These are phyloP conservation scores for Amanita jacksonii DNA, from an alignment of 768 basidiomycete genomes.

Conservation along the genomic window DNA sequence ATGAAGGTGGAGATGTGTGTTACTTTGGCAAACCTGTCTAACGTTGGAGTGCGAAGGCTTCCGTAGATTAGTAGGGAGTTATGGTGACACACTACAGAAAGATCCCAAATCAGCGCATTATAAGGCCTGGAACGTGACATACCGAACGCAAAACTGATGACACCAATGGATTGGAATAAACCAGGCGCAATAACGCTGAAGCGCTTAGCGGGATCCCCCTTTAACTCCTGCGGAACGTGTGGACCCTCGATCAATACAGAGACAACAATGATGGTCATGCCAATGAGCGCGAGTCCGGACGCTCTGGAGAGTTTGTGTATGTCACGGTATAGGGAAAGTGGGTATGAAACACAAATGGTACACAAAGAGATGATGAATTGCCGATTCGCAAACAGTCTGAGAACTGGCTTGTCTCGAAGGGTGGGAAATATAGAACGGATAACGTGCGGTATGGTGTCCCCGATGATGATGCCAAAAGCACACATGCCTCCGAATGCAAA, in stretches of 20 bases:
- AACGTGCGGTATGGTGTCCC: constrained; percentile 95
- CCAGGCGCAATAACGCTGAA: constrained; percentile 73
- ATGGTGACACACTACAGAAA: constrained; percentile 82
- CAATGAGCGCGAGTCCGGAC: constrained; percentile 79
- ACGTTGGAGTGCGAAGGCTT: constrained; percentile 82
- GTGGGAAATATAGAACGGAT: constrained; percentile 78
- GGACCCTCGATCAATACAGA: constrained; percentile 81
- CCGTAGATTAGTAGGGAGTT: constrained; percentile 97
- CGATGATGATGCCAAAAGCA: constrained; percentile 96
- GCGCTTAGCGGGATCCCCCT: constrained; percentile 66
- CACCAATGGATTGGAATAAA: constrained; percentile 92
- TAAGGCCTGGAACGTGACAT: constrained; percentile 5
- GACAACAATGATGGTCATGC: constrained; percentile 90
- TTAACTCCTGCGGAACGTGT: constrained; percentile 59
- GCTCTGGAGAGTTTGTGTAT: constrained; percentile 95
- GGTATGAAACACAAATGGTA: constrained; percentile 86
- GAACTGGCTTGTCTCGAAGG: constrained; percentile 55
- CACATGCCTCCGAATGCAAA: constrained; percentile 99
- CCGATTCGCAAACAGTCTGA: constrained; percentile 73
- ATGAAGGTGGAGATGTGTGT: constrained; percentile 86
- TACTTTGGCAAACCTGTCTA: constrained; percentile 88
- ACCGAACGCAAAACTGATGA: constrained; percentile 91
- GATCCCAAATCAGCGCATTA: constrained; percentile 3
- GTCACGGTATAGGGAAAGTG: constrained; percentile 91
- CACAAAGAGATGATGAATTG: constrained; percentile 84